These are phyloP conservation scores for Lagenidium giganteum DNA, from an alignment of 352 stramenopile genomes.

Conservation along the genomic window DNA sequence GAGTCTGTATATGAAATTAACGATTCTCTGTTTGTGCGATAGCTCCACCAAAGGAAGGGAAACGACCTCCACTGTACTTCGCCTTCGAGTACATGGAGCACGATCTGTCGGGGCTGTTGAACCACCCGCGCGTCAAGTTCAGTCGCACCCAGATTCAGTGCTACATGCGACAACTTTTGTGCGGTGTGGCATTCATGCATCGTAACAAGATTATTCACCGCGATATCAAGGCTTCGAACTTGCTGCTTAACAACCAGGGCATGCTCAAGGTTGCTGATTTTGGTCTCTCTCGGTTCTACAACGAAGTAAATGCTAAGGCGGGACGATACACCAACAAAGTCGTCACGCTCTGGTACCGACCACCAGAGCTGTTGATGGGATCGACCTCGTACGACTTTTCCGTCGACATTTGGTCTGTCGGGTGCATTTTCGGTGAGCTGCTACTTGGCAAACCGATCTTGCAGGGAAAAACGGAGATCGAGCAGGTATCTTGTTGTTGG, in stretches of 20 bases:
- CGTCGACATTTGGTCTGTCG: slow-evolving; percentile 95
- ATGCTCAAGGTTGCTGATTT: slow-evolving; percentile 85
- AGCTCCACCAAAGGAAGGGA: slow-evolving; percentile 79
- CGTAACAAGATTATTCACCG: slow-evolving; percentile 85
- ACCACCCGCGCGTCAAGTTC: slow-evolving; percentile 78
- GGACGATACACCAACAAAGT: slow-evolving; percentile 93
- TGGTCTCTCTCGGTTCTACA: slow-evolving; percentile 80
- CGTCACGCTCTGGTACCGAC: slow-evolving; percentile 93
- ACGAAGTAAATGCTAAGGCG: slow-evolving; percentile 79
- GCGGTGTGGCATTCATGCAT: slow-evolving; percentile 83
- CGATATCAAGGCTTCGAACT: slow-evolving; percentile 85
- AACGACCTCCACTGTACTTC: slow-evolving; percentile 81
- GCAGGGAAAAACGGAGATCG: slow-evolving; percentile 77
- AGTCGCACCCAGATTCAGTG: slow-evolving; percentile 83
- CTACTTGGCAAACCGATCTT: slow-evolving; percentile 77
- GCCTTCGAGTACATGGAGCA: slow-evolving; percentile 87
- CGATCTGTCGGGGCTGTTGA: slow-evolving; percentile 78
- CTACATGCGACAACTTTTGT: slow-evolving; percentile 84
- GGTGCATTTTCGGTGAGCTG: slow-evolving; percentile 81
- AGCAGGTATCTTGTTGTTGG: slow-evolving; percentile 40
- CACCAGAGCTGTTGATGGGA: slow-evolving; percentile 90
- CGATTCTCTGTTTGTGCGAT: slow-evolving; percentile 2
- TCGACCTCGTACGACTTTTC: slow-evolving; percentile 89
- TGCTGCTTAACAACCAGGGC: slow-evolving; percentile 79
- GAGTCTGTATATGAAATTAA: neutral